A percentile compares a stretch with the other conserved stretches of the same genome.
Evolutionary conservation across 352 stramenopile genomes (phyloP).

Genomic region (Pythium vanterpoolii): DNA sequence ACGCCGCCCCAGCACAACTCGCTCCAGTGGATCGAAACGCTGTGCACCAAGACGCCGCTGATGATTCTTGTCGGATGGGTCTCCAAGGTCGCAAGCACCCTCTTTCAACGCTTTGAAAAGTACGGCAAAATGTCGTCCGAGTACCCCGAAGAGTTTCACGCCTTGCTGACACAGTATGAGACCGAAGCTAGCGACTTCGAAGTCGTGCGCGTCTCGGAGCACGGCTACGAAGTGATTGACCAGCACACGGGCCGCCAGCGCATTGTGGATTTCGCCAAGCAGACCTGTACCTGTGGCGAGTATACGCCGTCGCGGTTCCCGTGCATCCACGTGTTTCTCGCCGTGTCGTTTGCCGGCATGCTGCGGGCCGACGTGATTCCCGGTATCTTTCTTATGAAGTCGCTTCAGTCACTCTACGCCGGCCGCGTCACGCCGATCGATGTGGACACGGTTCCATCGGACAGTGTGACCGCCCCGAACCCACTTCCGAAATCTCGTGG

Average conservation of each 20-base stretch:
- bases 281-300: slow-evolving; percentile 73
- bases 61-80: slow-evolving; percentile 83
- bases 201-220: slow-evolving; percentile 63
- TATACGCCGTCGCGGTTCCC: slow-evolving; percentile 72
- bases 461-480: slow-evolving; percentile 55
- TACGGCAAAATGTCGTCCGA: slow-evolving; percentile 73
- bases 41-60: slow-evolving; percentile 62
- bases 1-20: slow-evolving; percentile 6
- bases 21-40: slow-evolving; percentile 61
- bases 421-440: slow-evolving; percentile 79
- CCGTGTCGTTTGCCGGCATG: slow-evolving; percentile 58
- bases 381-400: slow-evolving; percentile 78
- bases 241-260: slow-evolving; percentile 55
- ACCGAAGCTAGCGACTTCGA: slow-evolving; percentile 50
- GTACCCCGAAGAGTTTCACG: slow-evolving; percentile 73
- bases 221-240: slow-evolving; percentile 76
- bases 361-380: slow-evolving; percentile 69
- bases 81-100: slow-evolving; percentile 67
- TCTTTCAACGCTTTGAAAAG: slow-evolving; percentile 72
- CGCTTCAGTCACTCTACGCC: slow-evolving; percentile 65
- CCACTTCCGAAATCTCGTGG: slow-evolving; percentile 53
- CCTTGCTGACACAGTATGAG: slow-evolving; percentile 63
- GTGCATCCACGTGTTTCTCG: slow-evolving; percentile 77
- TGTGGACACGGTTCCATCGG: slow-evolving; percentile 58
- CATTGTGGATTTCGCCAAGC: slow-evolving; percentile 73